Evolutionary conservation across 2,329 filamentous ascomycete species (phyloP).

Genomic region (Dryadomyces sulphureus): DNA sequence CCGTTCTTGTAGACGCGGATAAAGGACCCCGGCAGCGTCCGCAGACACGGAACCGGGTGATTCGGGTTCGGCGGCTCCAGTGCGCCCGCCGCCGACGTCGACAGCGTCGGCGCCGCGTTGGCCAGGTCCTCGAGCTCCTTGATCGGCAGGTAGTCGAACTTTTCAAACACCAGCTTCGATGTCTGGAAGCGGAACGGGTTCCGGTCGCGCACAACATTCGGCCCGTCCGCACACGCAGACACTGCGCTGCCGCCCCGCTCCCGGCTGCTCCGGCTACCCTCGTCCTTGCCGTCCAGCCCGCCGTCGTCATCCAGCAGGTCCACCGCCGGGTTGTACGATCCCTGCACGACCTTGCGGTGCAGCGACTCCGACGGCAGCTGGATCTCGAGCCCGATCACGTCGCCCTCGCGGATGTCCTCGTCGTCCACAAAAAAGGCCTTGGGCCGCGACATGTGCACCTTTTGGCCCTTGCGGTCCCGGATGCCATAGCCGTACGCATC

Average conservation of each 20-base stretch:
- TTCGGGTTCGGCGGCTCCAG: constrained; percentile 51
- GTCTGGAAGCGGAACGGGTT: constrained; percentile 90
- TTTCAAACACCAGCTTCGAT: constrained; percentile 77
- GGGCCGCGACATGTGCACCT: constrained; percentile 86
- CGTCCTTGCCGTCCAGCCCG: constrained; percentile 22
- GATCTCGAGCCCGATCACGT: constrained; percentile 89
- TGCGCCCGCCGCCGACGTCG: constrained; percentile 14
- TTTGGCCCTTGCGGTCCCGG: constrained; percentile 78
- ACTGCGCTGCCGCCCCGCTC: not conserved
- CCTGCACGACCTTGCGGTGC: constrained; percentile 77
- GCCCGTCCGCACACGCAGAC: constrained; percentile 27
- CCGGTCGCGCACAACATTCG: constrained; percentile 85
- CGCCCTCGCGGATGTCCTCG: constrained; percentile 71
- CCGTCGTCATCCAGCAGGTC: constrained; percentile 44
- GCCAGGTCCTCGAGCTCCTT: constrained; percentile 80
- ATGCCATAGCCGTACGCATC: constrained; percentile 91
- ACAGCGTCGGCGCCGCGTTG: constrained; percentile 45
- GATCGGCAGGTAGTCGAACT: constrained; percentile 73
- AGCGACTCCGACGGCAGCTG: constrained; percentile 72
- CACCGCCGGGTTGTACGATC: constrained; percentile 74
- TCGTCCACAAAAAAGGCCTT: constrained; percentile 72
- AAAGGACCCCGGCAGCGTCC: constrained; percentile 71
- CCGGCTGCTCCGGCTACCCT: not conserved
- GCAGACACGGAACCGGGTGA: constrained; percentile 58
- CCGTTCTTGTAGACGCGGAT: constrained; percentile 94